phyloP scores from a whole-genome alignment of 1,139 yeast genomes.

The Saccharomyces uvarum region DNA sequence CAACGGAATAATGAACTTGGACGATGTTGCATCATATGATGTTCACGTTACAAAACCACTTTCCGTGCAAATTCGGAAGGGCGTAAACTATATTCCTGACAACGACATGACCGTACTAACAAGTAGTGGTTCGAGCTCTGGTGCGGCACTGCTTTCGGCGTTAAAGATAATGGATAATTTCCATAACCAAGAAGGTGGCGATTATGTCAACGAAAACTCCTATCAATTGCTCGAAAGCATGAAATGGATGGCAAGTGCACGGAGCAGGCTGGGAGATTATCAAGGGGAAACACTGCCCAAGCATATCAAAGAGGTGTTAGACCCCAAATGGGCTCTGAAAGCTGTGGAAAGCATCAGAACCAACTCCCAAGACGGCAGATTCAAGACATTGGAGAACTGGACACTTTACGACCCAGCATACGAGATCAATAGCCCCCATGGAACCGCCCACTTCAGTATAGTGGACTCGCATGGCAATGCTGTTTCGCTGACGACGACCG shows the following conservation, averaged over 20 bases:
- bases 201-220: constrained; percentile 41
- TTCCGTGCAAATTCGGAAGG: constrained; percentile 29
- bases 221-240: constrained; percentile 75
- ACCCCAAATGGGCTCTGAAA: constrained; percentile 48
- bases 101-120: constrained; percentile 52
- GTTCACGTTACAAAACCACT: constrained; percentile 54
- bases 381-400: constrained; percentile 54
- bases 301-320: constrained; percentile 34
- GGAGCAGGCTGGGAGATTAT: constrained; percentile 74
- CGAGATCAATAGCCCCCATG: constrained; percentile 69
- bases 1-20: constrained; percentile 55
- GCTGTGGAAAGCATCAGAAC: constrained; percentile 46
- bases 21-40: constrained; percentile 59
- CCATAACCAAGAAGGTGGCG: constrained; percentile 37
- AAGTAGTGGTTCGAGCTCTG: constrained; percentile 73
- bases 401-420: constrained; percentile 69
- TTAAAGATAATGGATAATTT: constrained; percentile 50
- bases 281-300: constrained; percentile 28
- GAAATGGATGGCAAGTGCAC: constrained; percentile 88
- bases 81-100: constrained; percentile 28
- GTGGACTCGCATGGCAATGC: constrained; percentile 65
- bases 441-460: constrained; percentile 80
- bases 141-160: constrained; percentile 74
- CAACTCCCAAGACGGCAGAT: constrained; percentile 18
- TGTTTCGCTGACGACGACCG: constrained; percentile 80